Percentiles rank a stretch among this genome's conserved stretches.
phyloP scores from a whole-genome alignment of 1,284 basidiomycete genomes.

The Laetiporus sulphureus region DNA sequence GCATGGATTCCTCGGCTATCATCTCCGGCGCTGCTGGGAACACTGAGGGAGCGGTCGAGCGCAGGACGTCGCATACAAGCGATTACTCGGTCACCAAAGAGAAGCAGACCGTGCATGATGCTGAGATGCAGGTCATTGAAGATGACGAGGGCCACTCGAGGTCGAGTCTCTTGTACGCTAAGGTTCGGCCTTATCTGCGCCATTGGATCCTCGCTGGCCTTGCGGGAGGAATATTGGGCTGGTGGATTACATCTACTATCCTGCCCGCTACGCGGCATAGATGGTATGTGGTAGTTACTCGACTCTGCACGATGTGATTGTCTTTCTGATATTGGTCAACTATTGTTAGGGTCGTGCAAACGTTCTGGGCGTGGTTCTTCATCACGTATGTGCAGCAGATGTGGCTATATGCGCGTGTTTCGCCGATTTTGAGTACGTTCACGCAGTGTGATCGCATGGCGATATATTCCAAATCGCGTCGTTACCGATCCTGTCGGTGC shows the following conservation, averaged over 20 bases:
- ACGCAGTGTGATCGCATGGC: constrained; percentile 66
- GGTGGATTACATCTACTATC: constrained; percentile 76
- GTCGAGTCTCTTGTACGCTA: constrained; percentile 17
- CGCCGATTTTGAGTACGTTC: neutral
- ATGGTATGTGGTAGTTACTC: constrained; percentile 51
- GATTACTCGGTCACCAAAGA: constrained; percentile 18
- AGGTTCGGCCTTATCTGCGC: no score
- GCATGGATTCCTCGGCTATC: neutral
- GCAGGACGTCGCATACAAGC: constrained; percentile 16
- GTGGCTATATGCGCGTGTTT: neutral
- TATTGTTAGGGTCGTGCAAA: constrained; percentile 62
- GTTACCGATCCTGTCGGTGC: constrained; percentile 60
- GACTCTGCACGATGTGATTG: neutral
- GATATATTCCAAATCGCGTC: constrained; percentile 66
- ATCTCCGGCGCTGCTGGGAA: neutral
- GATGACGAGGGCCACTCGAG: constrained; percentile 18
- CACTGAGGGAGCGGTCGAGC: constrained; percentile 6
- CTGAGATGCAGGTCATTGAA: constrained; percentile 19
- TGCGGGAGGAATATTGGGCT: constrained; percentile 60
- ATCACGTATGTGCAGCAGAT: constrained; percentile 41
- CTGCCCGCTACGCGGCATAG: constrained; percentile 62
- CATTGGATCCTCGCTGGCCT: constrained; percentile 42
- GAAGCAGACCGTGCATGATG: constrained; percentile 24
- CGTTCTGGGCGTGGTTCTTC: constrained; percentile 77
- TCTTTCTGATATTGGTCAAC: neutral